Conservation (phyloP, 2,329 filamentous ascomycete genomes). For the Pleurostoma richardsiae region DNA sequence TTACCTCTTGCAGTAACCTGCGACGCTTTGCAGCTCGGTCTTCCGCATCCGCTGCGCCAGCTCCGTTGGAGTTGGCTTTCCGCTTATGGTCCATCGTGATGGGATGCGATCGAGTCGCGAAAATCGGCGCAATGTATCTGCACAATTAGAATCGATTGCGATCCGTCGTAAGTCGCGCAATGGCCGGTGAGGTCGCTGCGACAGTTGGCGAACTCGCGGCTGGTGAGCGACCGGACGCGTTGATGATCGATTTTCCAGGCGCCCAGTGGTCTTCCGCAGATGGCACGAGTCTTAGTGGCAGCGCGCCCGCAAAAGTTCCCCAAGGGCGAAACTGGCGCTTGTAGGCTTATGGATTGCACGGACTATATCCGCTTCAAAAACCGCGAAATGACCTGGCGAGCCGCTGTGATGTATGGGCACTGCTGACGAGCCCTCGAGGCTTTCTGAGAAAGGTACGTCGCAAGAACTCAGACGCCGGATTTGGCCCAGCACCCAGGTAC, state of each 20-base stretch:
- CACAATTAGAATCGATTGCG: neutral
- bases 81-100: conserved; percentile 51
- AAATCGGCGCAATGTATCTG: neutral
- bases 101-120: conserved; percentile 6
- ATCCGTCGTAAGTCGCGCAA: conserved; percentile 2
- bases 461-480: too few species aligned
- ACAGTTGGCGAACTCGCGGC: too few species aligned
- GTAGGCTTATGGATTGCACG: too few species aligned
- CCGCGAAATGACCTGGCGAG: too few species aligned
- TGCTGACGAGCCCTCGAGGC: too few species aligned
- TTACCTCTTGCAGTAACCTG: conserved; percentile 27
- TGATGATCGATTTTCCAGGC: neutral
- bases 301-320: neutral
- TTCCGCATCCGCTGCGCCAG: conserved; percentile 36
- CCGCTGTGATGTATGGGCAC: too few species aligned
- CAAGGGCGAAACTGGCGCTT: too few species aligned
- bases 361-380: too few species aligned
- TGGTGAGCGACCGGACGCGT: neutral
- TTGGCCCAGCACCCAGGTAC: too few species aligned
- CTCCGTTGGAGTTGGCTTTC: conserved; percentile 42
- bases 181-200: neutral
- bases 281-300: neutral
- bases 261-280: neutral
- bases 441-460: too few species aligned
- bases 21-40: conserved; percentile 53